Evolutionary conservation across 176 grass and related monocot species (phyloP).

Genomic region (Thalia dealbata): DNA sequence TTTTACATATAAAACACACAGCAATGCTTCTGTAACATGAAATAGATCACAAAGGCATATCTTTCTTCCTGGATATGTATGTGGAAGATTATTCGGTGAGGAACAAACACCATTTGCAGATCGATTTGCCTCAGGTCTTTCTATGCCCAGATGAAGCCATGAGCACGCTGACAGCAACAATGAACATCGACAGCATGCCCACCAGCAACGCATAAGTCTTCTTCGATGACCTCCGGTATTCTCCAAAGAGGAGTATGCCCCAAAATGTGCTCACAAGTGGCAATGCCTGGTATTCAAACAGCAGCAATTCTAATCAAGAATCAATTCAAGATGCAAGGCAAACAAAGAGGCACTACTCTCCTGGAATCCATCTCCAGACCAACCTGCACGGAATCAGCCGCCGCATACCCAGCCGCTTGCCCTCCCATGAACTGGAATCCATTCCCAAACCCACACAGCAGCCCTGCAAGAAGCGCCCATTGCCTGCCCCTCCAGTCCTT

Average conservation of each 20-base stretch:
- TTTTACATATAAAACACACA: no score
- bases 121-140: conserved; percentile 22
- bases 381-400: conserved; percentile 97
- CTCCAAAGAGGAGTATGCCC: conserved; percentile 62
- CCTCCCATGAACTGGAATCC: conserved; percentile 99
- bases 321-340: not conserved
- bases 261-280: conserved; percentile 84
- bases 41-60: no score
- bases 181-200: conserved; percentile 79
- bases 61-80: no score
- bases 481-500: conserved; percentile 85
- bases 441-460: conserved; percentile 84
- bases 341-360: no score
- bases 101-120: not conserved
- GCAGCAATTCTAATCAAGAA: conserved; percentile 7
- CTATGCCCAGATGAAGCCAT: conserved; percentile 94
- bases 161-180: conserved; percentile 49
- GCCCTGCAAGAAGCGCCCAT: conserved; percentile 74
- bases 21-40: no score
- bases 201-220: conserved; percentile 58
- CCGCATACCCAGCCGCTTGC: conserved; percentile 90
- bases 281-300: conserved; percentile 32
- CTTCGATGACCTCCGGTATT: conserved; percentile 51
- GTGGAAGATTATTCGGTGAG: no score
- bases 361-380: no score